Percentiles rank a stretch among this genome's conserved stretches.
Conservation (phyloP, 257 asterid species). For the Capsicum rhomboideum region DNA sequence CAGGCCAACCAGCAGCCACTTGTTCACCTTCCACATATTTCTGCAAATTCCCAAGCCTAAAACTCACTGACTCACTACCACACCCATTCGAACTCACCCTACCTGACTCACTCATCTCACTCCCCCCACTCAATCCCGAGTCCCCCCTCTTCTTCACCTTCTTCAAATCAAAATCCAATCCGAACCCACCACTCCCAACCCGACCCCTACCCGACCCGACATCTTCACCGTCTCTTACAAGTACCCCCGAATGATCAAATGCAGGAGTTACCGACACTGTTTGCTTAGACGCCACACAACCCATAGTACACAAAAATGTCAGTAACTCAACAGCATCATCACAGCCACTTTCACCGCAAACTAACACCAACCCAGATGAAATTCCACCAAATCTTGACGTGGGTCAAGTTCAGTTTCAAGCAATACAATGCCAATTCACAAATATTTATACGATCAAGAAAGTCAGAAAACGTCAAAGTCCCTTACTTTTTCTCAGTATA, state of each 20-base stretch:
- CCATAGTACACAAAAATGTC: constrained; percentile 32
- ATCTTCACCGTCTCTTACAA: constrained; percentile 22
- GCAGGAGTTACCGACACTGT: constrained; percentile 79
- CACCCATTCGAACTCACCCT: constrained; percentile 66
- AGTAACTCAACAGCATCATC: background rate
- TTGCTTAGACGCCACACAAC: constrained; percentile 88
- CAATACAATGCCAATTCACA: background rate
- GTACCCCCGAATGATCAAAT: constrained; percentile 61
- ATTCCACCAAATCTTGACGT: constrained; percentile 32
- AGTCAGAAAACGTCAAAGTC: constrained; percentile 3
- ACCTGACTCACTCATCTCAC: constrained; percentile 76
- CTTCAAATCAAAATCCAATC: constrained; percentile 75
- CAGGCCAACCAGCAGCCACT: constrained; percentile 70
- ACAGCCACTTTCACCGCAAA: constrained; percentile 1
- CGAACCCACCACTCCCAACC: constrained; percentile 27
- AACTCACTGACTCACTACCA: constrained; percentile 80
- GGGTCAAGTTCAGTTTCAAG: constrained; percentile 26
- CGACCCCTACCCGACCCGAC: background rate
- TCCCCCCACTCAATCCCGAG: constrained; percentile 44
- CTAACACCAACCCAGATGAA: constrained; percentile 33
- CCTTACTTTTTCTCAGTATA: constrained; percentile 2
- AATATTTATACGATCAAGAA: constrained; percentile 12
- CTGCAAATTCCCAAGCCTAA: constrained; percentile 74
- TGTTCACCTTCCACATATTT: constrained; percentile 54
- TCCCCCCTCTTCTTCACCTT: constrained; percentile 46